Base-by-base conservation (phyloP, 371 early-diverging fungal species). In the Saksenaea oblongispora region DNA sequence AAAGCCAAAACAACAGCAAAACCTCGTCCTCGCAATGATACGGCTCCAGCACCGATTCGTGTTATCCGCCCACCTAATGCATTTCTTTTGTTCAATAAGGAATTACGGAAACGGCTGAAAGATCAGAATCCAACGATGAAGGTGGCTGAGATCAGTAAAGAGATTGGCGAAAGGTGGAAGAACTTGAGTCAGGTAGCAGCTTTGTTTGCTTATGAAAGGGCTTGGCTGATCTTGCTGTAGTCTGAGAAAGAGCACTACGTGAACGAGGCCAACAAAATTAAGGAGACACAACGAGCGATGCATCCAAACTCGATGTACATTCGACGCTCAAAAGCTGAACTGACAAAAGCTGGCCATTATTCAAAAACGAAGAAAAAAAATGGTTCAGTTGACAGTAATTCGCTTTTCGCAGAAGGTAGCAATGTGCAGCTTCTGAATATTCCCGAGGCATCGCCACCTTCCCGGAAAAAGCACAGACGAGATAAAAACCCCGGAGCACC, bases 61-160 rank as follows among this genome's bases (percentile, higher is more conserved):
- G 76, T 88, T 24, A 87, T 82, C 56, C 79, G 89, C n/a, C 87
- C 90, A 0, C 86, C 87, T 58, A 89, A 89, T 65, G 86, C 88
- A 18, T 89, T 85, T 61, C 56, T 89, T 24, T 65, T 89, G 18
- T 88, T 87, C 58, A 89, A 88, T 60, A 83, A 83, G 60, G 85
- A 87, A 62, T 83, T 84, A 83, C 78, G 90, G 24, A 87, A 78
- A 61, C 74, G 80, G 26, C 65, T 89, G 36, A 75, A 88, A 63
- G 78, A 84, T n/a, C 74, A 84, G 44, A 84, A 89, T 62, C 89
- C 90, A 7, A 83, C 83, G 37, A 72, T 84, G 79, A 87, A 82
- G 8, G 87, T 86, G 28, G 82, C 83, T 31, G 89, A 88, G 63
- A 85, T 89, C 44, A 87, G 88, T 36, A 83, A 83, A 66, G 77